phyloP scores from a whole-genome alignment of 306 rosid genomes.

The Hippophae tibetana region DNA sequence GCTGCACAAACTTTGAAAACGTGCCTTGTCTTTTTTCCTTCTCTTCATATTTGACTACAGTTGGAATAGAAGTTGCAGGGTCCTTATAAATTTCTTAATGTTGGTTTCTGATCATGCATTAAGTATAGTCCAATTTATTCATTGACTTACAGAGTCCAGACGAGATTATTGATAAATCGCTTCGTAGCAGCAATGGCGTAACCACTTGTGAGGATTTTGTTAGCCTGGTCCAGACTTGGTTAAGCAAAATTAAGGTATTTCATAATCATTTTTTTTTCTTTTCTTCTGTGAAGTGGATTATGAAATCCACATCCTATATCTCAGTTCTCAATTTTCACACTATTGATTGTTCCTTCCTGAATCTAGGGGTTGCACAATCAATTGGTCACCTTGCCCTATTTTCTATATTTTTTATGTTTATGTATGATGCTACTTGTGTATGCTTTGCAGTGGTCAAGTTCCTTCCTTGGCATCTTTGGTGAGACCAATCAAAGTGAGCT shows the following conservation, averaged over 20 bases:
- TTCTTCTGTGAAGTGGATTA: too few species aligned
- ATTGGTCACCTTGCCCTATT: neutral
- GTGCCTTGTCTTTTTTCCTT: neutral
- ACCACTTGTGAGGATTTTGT: slow-evolving; percentile 80
- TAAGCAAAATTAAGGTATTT: slow-evolving; percentile 78
- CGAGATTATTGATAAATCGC: slow-evolving; percentile 74
- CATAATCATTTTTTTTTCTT: neutral
- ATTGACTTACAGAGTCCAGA: slow-evolving; percentile 71
- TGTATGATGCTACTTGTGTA: slow-evolving; percentile 6
- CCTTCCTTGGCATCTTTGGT: slow-evolving; percentile 49
- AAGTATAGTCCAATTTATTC: slow-evolving; percentile 3
- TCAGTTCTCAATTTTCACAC: too few species aligned
- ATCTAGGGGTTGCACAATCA: too few species aligned
- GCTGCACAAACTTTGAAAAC: too few species aligned
- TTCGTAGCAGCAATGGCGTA: slow-evolving; percentile 57
- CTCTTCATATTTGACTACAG: neutral
- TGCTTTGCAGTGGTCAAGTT: slow-evolving; percentile 58
- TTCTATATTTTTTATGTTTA: slow-evolving; percentile 10
- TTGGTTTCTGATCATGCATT: slow-evolving; percentile 3
- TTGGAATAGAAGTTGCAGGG: neutral
- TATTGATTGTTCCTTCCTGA: too few species aligned
- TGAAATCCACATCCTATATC: too few species aligned
- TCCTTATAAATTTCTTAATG: neutral
- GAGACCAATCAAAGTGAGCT: slow-evolving; percentile 97
- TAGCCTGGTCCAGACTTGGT: slow-evolving; percentile 70